Evolutionary conservation across 169 alveolate genomes (phyloP).

Genomic region (Blepharisma undulans): DNA sequence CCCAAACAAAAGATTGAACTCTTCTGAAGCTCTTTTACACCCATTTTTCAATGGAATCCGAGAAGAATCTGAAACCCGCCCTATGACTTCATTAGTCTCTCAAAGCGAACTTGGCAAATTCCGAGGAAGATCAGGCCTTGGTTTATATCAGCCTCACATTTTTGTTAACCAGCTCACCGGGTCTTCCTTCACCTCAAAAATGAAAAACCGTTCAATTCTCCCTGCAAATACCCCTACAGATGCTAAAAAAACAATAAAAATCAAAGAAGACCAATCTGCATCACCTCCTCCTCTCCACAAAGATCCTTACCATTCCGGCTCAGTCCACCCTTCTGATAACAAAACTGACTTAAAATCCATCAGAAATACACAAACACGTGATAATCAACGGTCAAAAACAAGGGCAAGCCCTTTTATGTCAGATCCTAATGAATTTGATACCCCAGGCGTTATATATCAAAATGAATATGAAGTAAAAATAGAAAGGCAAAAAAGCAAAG

Average conservation of each 20-base stretch:
- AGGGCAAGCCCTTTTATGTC: constrained; percentile 6
- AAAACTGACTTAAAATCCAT: neutral
- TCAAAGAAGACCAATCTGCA: neutral
- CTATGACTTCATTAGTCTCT: neutral
- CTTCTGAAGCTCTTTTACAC: constrained; percentile 80
- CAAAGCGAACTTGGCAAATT: constrained; percentile 7
- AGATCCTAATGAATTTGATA: neutral
- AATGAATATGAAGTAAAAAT: neutral
- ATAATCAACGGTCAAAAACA: neutral
- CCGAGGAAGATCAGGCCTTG: neutral
- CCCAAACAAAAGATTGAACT: constrained; percentile 80
- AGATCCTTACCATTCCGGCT: neutral
- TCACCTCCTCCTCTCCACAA: neutral
- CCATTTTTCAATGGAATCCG: constrained; percentile 84
- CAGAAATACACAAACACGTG: neutral
- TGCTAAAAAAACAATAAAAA: neutral
- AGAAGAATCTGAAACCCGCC: constrained; percentile 42
- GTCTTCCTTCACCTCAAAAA: neutral
- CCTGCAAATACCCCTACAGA: neutral
- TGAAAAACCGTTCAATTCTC: neutral
- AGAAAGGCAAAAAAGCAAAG: constrained; percentile 32
- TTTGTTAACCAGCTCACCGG: neutral
- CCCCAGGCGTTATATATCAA: neutral
- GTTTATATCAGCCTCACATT: neutral
- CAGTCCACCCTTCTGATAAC: neutral